Base-by-base conservation (phyloP, 2,329 filamentous ascomycete genomes). In the Periglandula ipomoeae region DNA sequence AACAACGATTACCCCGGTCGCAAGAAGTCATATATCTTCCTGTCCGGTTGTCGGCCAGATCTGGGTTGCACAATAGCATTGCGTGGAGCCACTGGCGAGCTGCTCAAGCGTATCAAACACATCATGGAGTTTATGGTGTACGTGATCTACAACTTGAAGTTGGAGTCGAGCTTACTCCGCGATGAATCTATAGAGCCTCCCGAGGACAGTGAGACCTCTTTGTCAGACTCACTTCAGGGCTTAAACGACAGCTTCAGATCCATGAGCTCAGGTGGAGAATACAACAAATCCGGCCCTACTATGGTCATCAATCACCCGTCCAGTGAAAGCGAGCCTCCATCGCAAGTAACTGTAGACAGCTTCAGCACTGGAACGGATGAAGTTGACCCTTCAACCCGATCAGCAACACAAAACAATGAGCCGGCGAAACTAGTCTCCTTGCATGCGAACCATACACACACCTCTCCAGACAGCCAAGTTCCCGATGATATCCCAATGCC, bases 101-200 rank as follows among this genome's bases (percentile, higher is more conserved):
- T 82, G 0, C 74, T 98, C 17, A 73, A 81, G 1, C 87, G 83
- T 57, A 82, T 98, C 65, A 98, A 98, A 68, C 80, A 82, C 46
- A 93, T 98, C 56, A 93, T 91, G 10, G 93, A 98, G 62, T 97
- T 98, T 62, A 96, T 98, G 91, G 86, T 94, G 34, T 98, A 97
- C 58, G 94, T 98, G 19, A 90, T 97, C 11, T 98, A 98, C 68
- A 98, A 96, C 59, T 74, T 98, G 47, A 95, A 95, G 62, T 76
- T 98, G 13, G 93, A 98, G 67, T 95, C 93, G 1, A 95, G 87
- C 57, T 72, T 98, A 41, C 87, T 98, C 78, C 80, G 88, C 46
- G 93, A 98, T 63, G 90, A 95, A 59, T 95, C 89, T 57, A 85
- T 95, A 15, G 80, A 90, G 53, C 84, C 94, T 20, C 89, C 89